Base-by-base conservation (phyloP, 169 alveolate species). In the Besnoitia besnoiti region DNA sequence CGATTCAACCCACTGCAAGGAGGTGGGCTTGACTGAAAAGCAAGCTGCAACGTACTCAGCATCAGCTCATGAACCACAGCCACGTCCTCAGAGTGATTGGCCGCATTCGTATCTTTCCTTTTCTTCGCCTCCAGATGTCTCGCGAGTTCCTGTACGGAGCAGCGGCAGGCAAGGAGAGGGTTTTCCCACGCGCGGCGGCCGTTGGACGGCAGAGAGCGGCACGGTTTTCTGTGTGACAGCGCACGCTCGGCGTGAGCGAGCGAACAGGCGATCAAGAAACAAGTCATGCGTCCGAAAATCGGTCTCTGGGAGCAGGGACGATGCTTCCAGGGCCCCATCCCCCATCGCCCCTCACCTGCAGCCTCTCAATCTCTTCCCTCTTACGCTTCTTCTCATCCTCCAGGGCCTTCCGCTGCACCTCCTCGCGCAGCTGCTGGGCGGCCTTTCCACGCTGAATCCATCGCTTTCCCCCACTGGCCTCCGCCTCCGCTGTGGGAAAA, bases 361-460 rank as follows among this genome's bases (percentile, higher is more conserved):
- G 80, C 21, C 80, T n/a, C 80, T 67, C 80, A n/a, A 10, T 67
- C 44, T 67, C 80, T 10, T 37, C 80, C 27, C 80, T n/a, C 33
- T 37, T 67, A 5, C 80, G 80, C 44, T 67, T 67, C 46, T 37
- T n/a, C 33, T 67, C 80, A 0, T 67, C 80, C 44, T 67, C 80
- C 21, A 67, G 80, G 46, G 5, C 33, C 16, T 37, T n/a, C 47
- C 80, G 80, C 80, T 67, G 47, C 47, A 19, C 80, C 80, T 67
- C 80, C 80, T n/a, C 80, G 12, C 80, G 80, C 21, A 67, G 80
- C 40, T 37, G 80, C 80, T 67, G 47, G 14, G 21, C 80, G 33
- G 33, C 40, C 46, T 67, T 67, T 67, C 80, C 80, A 5, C 80
- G 80, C 46, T 67, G 80, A 35, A 67, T 67, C 80, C 80, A 67